These are phyloP conservation scores for Reutealis trisperma DNA, from an alignment of 345 rosid genomes.

Conservation along the genomic window DNA sequence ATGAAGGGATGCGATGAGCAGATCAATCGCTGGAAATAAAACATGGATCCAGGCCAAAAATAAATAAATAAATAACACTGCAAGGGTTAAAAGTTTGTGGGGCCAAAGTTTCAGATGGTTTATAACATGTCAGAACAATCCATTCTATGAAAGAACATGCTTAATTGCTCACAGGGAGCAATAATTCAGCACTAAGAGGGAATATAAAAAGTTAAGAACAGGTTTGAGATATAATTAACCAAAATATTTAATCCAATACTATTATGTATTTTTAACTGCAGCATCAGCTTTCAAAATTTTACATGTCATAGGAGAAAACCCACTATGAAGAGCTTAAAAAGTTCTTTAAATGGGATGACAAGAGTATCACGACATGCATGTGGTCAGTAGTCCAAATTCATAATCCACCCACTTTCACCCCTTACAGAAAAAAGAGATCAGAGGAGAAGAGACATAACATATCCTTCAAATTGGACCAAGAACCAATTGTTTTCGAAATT, in stretches of 20 bases:
- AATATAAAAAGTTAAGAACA: not conserved
- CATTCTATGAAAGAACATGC: too few species aligned
- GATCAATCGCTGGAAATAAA: not conserved
- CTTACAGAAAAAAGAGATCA: not conserved
- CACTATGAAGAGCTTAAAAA: not conserved
- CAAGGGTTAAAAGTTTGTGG: not conserved
- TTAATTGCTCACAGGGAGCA: too few species aligned
- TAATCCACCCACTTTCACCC: too few species aligned
- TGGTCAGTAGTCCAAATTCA: too few species aligned
- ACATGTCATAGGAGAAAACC: conserved; percentile 1
- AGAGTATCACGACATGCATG: not conserved
- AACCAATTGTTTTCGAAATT: conserved; percentile 8
- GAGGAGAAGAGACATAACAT: not conserved
- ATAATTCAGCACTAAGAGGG: too few species aligned
- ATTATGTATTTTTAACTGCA: not conserved
- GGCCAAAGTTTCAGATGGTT: not conserved
- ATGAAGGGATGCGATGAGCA: not conserved
- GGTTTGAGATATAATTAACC: not conserved
- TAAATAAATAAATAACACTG: not conserved
- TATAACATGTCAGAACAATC: not conserved
- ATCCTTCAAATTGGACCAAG: conserved; percentile 2
- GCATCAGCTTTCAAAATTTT: not conserved
- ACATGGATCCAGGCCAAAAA: not conserved
- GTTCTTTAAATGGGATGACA: not conserved
- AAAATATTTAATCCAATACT: not conserved